These are phyloP conservation scores for Dictyostelium firmibasis DNA, from an alignment of 78 protist species.

Conservation along the genomic window DNA sequence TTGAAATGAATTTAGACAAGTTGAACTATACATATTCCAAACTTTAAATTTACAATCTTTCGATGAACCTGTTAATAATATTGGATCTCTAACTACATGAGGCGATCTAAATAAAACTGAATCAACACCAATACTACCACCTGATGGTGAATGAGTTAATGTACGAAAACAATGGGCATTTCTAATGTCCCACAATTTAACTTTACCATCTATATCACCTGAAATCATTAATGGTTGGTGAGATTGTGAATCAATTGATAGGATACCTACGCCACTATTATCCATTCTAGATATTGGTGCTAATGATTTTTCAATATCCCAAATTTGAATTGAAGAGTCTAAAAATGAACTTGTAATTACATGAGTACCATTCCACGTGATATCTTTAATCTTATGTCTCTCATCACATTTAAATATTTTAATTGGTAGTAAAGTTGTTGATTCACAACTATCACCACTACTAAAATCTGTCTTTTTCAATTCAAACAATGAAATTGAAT, in stretches of 20 bases:
- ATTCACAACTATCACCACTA: neutral
- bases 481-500: neutral
- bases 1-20: constrained; percentile 12
- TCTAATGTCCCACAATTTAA: constrained; percentile 53
- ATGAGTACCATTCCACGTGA: constrained; percentile 32
- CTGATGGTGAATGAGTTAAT: neutral
- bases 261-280: neutral
- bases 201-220: constrained; percentile 32
- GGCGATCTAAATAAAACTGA: constrained; percentile 10
- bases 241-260: constrained; percentile 34
- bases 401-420: neutral
- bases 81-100: constrained; percentile 19
- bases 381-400: neutral
- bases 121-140: neutral
- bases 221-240: constrained; percentile 24
- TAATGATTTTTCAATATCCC: constrained; percentile 43
- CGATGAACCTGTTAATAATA: constrained; percentile 1
- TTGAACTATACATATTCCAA: constrained; percentile 71
- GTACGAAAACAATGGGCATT: constrained; percentile 39
- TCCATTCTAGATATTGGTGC: neutral
- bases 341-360: constrained; percentile 18
- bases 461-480: neutral
- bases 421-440: neutral
- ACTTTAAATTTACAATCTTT: neutral
- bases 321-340: constrained; percentile 10